Evolutionary conservation across 208 protist genomes (phyloP), one percentile per base, ranked within the genome.

Genomic region (Trypanosoma rangeli): DNA sequence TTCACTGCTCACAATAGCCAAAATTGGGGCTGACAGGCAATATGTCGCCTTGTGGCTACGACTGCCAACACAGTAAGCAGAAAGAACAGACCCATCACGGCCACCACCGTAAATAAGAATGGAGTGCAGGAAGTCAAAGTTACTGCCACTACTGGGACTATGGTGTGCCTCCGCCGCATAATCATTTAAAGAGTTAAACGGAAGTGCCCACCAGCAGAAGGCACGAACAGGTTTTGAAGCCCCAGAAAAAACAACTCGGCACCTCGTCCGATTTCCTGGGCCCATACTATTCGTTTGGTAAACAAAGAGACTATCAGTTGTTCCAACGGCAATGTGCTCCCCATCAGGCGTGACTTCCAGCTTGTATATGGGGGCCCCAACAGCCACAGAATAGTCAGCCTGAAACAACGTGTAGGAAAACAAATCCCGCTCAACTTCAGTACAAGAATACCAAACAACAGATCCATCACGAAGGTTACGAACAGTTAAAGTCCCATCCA

Each of bases 301-400:
- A 12, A 83, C 28, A 52, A 79, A 63, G 12, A 83, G 68, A 58
- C 72, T 68, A 42, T 74, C 60, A 35, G 55, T 65, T 44, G 78
- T 83, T 12, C 78, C 78, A 56, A 83, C 68, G 18, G 78, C 78
- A 22, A 83, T 71, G 50, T 74, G 72, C n/a, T 79, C 59, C 26
- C 64, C 67, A 59, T 79, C 73, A 16, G 52, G 59, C n/a, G 73
- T 71, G 2, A 79, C 67, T 33, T 79, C 71, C 24, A 83, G 3
- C 35, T 63, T 66, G 55, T 74, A 83, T 63, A 83, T 83, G 35
- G 78, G 78, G 1, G 59, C 61, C 10, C 78, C 73, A 37, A 83
- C 68, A 68, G 69, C 28, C 44, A 78, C 61, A 20, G 13, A 12
- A 33, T n/a, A 59, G 26, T 59, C 37, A 1, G 35, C n/a, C 49